Evolutionary conservation across 768 basidiomycete species (phyloP).

Genomic region (Dendrothele bispora): DNA sequence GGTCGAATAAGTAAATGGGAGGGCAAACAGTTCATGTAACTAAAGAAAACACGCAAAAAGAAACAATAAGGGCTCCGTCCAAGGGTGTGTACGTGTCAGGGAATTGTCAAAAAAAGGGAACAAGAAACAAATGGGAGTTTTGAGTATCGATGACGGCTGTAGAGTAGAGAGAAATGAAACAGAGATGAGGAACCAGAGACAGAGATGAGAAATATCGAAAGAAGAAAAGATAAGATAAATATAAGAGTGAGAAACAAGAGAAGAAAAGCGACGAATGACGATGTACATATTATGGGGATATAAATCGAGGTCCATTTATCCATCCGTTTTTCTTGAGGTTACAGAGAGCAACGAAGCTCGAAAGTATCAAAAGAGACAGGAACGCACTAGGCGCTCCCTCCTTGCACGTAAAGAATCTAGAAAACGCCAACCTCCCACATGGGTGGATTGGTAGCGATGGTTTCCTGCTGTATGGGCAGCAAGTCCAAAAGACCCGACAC

Average conservation of each 20-base stretch:
- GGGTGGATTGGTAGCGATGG: not conserved
- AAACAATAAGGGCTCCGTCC: too few species aligned
- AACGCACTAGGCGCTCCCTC: not conserved
- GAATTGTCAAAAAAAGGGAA: too few species aligned
- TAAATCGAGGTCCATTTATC: slow-evolving; percentile 8
- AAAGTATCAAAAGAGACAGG: slow-evolving; percentile 3
- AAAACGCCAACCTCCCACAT: not conserved
- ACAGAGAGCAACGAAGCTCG: too few species aligned
- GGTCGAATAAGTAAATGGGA: too few species aligned
- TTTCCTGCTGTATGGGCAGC: slow-evolving; percentile 3
- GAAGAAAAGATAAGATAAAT: slow-evolving; percentile 11
- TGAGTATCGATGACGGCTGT: too few species aligned
- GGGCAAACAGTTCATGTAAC: too few species aligned
- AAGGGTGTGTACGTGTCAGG: too few species aligned
- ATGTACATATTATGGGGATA: slow-evolving; percentile 1
- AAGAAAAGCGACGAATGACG: slow-evolving; percentile 4
- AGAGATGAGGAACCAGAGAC: slow-evolving; percentile 14
- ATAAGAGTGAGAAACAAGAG: slow-evolving; percentile 8
- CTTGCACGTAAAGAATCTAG: not conserved
- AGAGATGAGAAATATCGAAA: slow-evolving; percentile 14
- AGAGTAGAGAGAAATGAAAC: slow-evolving; percentile 1
- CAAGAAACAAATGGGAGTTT: too few species aligned
- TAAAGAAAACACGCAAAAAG: too few species aligned
- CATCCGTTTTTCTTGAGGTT: too few species aligned
- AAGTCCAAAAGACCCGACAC: slow-evolving; percentile 4